Evolutionary conservation across 345 rosid species (phyloP), one percentile per base, ranked within the genome.

Genomic region (Populus tremula): DNA sequence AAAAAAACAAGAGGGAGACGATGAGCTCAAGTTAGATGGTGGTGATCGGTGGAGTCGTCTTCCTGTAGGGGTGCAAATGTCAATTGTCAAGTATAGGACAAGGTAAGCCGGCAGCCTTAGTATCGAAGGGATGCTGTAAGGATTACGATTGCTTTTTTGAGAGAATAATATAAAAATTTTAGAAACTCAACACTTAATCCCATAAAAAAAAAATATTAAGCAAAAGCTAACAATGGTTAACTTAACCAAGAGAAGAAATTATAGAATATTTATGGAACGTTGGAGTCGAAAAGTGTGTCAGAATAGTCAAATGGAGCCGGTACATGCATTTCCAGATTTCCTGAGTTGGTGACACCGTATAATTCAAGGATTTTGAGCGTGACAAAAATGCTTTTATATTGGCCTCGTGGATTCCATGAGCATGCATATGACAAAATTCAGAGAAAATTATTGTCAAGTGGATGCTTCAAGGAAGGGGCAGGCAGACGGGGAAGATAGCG

Each of bases 301-400:
- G 61, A 45, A 78, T 71, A 66, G 84, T 78, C 81, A 74, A 47
- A 76, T 64, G 70, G 78, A 70, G 67, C 33, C 65, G 56, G 77
- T 73, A 13, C 67, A 68, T 69, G 79, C 79, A 83, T 61, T 64
- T 69, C 14, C n/a, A 6, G 0, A 23, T 38, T 71, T 64, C 39
- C 21, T 80, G 76, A 71, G 43, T 43, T 71, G 77, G 31, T 74
- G n/a, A 41, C 50, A 78, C 23, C 45, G 59, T 50, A 62, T 29
- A 12, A 6, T 59, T n/a, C 64, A 59, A n/a, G 64, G 64, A 23
- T 59, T 10, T 9, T 1, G 29, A 9, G 29, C 5, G 29, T 1
- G 64, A 20, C 59, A 53, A 20, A 0, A 20, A 56, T 56, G 14
- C 13, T n/a, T 56, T 56, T n/a, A n/a, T 23, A 12, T 5, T 61